Base-by-base conservation (phyloP, 257 asterid genomes). In the Solanum ossicruentum region DNA sequence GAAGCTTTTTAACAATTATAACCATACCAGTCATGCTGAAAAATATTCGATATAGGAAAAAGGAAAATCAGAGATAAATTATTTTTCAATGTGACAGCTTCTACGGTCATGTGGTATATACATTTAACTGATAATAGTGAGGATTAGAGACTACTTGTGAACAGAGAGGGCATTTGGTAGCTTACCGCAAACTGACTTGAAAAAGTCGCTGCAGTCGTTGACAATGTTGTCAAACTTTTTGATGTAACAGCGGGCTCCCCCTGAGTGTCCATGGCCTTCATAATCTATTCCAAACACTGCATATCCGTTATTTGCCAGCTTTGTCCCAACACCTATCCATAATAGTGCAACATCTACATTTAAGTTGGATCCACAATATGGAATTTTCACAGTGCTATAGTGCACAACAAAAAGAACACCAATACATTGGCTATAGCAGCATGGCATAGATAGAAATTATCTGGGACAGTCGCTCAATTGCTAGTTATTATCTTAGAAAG, bases 251-350 rank as follows among this genome's bases (percentile, higher is more conserved):
- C 97, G 98, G 16, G 92, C 83, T 10, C 99, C 99, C 86, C 39
- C 67, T 10, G 99, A 96, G 83, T 93, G 94, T 18, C 99, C 99
- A 73, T 95, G 98, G 7, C 99, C 99, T 93, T 95, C 98, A 21
- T 96, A 94, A 85, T 96, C 99, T 8, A 96, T 87, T 11, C 98
- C 99, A 41, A 94, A 93, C 82, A 96, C 98, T 0, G 92, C 98
- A 16, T 93, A 96, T 5, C 98, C 99, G 20, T 88, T 73, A 41
- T 89, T 87, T 2, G 98, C 98, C 20, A 96, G 90, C 89, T 85
- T 93, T 57, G 85, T 89, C 66, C 98, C 99, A 65, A 93, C 92
- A 45, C 97, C 99, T 96, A 85, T 55, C 65, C 80, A 65, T 15
- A 71, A 77, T n/a, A 72, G 10, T 52, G 17, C 83, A 52, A 78